Percentiles rank a stretch among this genome's conserved stretches.
Conservation (phyloP, 2,329 filamentous ascomycete species). For the Fusarium pseudograminearum region DNA sequence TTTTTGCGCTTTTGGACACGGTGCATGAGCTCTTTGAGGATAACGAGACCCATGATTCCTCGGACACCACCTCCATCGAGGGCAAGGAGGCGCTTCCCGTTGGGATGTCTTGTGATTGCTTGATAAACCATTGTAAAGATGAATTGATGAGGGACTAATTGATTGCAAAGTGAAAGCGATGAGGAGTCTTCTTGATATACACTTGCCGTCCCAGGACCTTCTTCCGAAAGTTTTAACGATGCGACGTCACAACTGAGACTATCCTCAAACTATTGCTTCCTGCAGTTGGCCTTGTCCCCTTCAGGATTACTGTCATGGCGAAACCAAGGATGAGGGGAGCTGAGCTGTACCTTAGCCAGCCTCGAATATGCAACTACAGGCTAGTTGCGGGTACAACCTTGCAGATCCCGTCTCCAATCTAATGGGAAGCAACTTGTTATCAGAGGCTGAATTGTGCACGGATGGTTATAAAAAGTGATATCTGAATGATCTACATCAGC, state of each 20-base stretch:
- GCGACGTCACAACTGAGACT: neutral
- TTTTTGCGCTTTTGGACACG: conserved; percentile 10
- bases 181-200: neutral
- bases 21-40: conserved; percentile 17
- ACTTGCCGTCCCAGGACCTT: fast-evolving
- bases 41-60: conserved; percentile 19
- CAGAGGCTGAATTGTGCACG: neutral
- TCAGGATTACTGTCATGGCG: neutral
- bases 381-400: conserved; percentile 5
- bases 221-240: neutral
- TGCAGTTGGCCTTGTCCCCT: neutral
- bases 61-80: conserved; percentile 17
- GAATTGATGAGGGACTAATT: neutral
- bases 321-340: neutral
- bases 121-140: conserved; percentile 1
- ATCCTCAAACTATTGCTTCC: neutral
- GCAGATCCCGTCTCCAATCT: neutral
- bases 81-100: conserved; percentile 3
- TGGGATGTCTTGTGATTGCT: conserved; percentile 2
- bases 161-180: fast-evolving
- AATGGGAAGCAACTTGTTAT: neutral
- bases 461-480: neutral
- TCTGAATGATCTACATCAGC: neutral
- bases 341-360: neutral
- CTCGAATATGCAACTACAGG: neutral